Evolutionary conservation across 768 basidiomycete genomes (phyloP), one percentile per base, ranked within the genome.

Genomic region (Cyclocybe aegerita): DNA sequence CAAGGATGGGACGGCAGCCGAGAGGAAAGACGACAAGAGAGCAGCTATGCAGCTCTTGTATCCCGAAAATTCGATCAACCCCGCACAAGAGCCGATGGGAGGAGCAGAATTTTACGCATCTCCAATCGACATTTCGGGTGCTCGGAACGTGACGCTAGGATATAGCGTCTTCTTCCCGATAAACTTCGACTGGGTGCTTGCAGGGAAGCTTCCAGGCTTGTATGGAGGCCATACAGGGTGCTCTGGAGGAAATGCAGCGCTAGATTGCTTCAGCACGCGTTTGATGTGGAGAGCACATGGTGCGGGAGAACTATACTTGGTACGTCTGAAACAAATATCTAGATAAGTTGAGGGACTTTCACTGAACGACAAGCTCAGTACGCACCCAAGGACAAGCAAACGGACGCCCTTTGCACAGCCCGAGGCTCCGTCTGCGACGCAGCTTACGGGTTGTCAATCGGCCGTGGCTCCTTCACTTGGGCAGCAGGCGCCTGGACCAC

Each of bases 151-250:
- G 23, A 78, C 80, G 7, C 61, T 90, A 39, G 67, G 60, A 15
- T 95, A 93, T 63, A 83, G 81, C 62, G 82, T 91, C 8, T 93
- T 84, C 66, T 92, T 96, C 60, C 88, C 88, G 0, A 52, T 46
- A 0, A 78, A 82, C 53, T 95, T 92, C 55, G 75, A 86, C 46
- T 95, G 83, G 75, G 90, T 91, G 12, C 73, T 79, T 46, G 93
- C 80, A 4, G 93, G 93, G 6, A 95, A 97, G 67, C 64, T 95
- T 4, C 90, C 93, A 0, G 93, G 93, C 0, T 54, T 93, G 4
- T 91, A 84, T 58, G 87, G 86, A 0, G 88, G 88, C 0, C 82
- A 78, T 55, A 70, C 62, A 3, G 77, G 73, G 14, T 91, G 89
- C 62, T 89, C 88, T 14, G 90, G 90, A 4, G 90, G 90, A 1